phyloP scores from a whole-genome alignment of 345 rosid species.

The Sisymbrium irio region DNA sequence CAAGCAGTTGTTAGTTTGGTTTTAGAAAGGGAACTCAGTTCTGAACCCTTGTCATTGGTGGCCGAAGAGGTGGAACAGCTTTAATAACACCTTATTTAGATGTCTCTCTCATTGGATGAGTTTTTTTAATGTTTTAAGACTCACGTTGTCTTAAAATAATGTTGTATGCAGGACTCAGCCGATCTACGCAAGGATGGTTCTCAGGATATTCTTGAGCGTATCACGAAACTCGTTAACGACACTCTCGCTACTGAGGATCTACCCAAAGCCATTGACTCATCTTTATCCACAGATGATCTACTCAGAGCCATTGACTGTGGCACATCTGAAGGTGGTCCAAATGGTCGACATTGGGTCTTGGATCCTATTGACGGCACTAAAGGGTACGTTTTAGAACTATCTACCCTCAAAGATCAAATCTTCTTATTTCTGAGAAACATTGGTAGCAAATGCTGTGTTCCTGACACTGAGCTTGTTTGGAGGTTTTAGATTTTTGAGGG shows the following conservation, averaged over 20 bases:
- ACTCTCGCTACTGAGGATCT: constrained; percentile 66
- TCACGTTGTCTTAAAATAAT: constrained; percentile 20
- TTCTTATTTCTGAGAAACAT: not conserved
- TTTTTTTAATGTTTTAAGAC: not conserved
- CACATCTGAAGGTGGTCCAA: constrained; percentile 84
- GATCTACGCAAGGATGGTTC: constrained; percentile 70
- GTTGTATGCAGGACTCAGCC: constrained; percentile 60
- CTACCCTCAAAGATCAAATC: not conserved
- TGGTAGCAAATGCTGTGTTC: not conserved
- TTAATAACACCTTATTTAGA: not conserved
- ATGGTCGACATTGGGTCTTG: constrained; percentile 93
- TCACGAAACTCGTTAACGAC: constrained; percentile 79
- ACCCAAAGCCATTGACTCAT: constrained; percentile 57
- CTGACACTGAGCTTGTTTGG: constrained; percentile 12
- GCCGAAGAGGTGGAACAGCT: constrained; percentile 80
- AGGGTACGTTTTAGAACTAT: constrained; percentile 55
- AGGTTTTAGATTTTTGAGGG: constrained; percentile 67
- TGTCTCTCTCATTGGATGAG: not conserved
- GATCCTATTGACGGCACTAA: constrained; percentile 99
- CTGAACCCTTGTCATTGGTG: constrained; percentile 74
- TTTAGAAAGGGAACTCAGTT: constrained; percentile 67
- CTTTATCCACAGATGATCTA: constrained; percentile 67
- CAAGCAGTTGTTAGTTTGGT: constrained; percentile 85
- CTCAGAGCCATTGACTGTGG: constrained; percentile 75
- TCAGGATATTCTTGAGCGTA: constrained; percentile 59